Evolutionary conservation across 768 basidiomycete genomes (phyloP), one percentile per base, ranked within the genome.

Genomic region (Strobilomyces dryophilus): DNA sequence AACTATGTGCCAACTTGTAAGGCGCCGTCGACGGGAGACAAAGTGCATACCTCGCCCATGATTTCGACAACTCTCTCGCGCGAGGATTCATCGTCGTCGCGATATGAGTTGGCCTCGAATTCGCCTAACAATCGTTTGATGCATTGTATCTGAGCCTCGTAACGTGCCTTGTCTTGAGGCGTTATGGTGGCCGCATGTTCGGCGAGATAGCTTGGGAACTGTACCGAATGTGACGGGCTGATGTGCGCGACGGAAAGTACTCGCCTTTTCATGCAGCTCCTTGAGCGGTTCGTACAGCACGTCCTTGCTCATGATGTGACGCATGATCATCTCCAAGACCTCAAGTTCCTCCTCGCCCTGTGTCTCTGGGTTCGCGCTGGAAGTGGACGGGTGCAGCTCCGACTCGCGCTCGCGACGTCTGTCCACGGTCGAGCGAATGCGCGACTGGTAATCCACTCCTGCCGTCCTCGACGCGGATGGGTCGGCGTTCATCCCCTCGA

Each of bases 251-350:
- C 3, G 12, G 4, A n/a, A 1, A 5, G 40, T 5, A 24, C 65
- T 45, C 45, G 45, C 64, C 58, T 67, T 69, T 8, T 69, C 62
- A 44, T 66, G 15, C 46, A 95, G 70, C 64, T 95, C 92, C 59
- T 88, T 89, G 52, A 95, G 65, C 0, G 93, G 92, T 42, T 92
- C 90, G 58, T 93, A 87, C n/a, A 95, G 71, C 81, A 70, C 56
- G 0, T 70, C 64, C 35, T 68, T 70, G 35, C 59, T 37, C 68
- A 68, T 70, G 31, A 70, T 56, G 36, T 66, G 64, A 3, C 66
- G 58, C 66, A 68, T 68, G 66, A 95, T 87, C 24, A 66, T 79
- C 66, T 94, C 90, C 9, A 95, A 75, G 55, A 92, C 71, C 1
- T 76, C 80, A 12, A 93, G 64, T 24, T 83, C 80, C 1, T 76